These are phyloP conservation scores for Penicillium parvum DNA, from an alignment of 495 filamentous ascomycete species.

Conservation along the genomic window DNA sequence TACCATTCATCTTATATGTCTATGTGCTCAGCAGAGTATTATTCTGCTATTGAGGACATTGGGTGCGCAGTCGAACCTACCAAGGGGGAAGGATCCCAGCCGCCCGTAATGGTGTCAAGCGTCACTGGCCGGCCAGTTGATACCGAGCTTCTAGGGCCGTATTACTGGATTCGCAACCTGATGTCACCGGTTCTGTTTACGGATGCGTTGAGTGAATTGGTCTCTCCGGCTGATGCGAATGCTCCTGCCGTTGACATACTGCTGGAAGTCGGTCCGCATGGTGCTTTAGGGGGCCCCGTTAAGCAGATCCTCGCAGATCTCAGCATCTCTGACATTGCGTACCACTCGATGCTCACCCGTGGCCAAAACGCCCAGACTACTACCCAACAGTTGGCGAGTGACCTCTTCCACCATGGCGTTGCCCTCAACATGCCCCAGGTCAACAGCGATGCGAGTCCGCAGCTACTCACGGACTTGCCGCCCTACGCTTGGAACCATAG, in stretches of 20 bases:
- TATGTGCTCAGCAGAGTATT: constrained; percentile 7
- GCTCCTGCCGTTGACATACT: too few species aligned
- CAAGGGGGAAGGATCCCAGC: constrained; percentile 19
- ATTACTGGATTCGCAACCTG: constrained; percentile 19
- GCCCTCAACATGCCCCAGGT: too few species aligned
- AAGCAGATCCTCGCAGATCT: constrained; percentile 11
- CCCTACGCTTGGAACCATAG: constrained; percentile 1
- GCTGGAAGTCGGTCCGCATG: constrained; percentile 49
- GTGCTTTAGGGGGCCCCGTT: constrained; percentile 30
- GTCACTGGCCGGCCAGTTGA: constrained; percentile 1
- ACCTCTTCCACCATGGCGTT: too few species aligned
- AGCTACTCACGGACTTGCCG: too few species aligned
- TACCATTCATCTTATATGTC: constrained; percentile 33
- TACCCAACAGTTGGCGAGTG: too few species aligned
- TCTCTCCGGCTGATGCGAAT: constrained; percentile 3
- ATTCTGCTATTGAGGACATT: too few species aligned
- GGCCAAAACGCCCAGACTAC: too few species aligned
- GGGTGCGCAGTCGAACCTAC: too few species aligned
- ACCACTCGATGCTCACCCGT: too few species aligned
- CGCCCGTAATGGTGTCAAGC: constrained; percentile 4
- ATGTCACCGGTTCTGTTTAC: constrained; percentile 25
- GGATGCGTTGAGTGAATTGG: constrained; percentile 16
- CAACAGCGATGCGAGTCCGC: too few species aligned
- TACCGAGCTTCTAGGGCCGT: neutral
- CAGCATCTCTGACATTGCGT: too few species aligned